Conservation (phyloP, 2,329 filamentous ascomycete genomes). For the Arthrobotrys megalospora region DNA sequence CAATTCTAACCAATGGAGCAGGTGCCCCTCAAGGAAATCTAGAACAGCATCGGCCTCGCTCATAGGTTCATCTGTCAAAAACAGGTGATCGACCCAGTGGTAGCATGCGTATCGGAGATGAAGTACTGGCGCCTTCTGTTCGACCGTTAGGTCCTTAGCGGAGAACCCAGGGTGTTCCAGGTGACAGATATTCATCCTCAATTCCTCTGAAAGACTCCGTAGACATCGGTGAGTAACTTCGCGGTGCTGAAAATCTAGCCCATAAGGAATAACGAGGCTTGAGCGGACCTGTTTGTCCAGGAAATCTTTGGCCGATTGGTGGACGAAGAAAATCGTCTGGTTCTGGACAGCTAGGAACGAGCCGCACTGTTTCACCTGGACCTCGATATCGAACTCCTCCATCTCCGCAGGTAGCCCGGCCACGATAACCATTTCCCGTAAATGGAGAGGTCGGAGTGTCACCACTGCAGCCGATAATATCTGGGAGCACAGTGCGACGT, state of each 20-base stretch:
- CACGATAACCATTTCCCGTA: constrained; percentile 13
- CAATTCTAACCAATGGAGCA: constrained; percentile 20
- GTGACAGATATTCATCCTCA: constrained; percentile 14
- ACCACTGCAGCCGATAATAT: constrained; percentile 7
- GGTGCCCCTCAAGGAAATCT: background rate
- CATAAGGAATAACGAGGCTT: background rate
- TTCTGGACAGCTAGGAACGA: constrained; percentile 20
- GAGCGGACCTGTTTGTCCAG: background rate
- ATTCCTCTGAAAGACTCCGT: background rate
- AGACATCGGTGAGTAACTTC: background rate
- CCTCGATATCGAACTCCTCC: background rate
- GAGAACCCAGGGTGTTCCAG: background rate
- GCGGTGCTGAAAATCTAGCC: background rate
- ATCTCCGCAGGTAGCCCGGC: background rate
- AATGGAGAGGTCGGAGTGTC: constrained; percentile 9
- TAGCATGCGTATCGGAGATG: constrained; percentile 19
- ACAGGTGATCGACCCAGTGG: constrained; percentile 12
- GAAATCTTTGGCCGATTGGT: constrained; percentile 40
- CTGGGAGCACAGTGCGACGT: background rate
- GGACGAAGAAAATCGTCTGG: constrained; percentile 11
- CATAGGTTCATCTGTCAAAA: constrained; percentile 61
- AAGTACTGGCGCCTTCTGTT: background rate
- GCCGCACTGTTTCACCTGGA: constrained; percentile 19
- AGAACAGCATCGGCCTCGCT: constrained; percentile 50
- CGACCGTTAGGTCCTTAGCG: background rate